phyloP scores from a whole-genome alignment of 768 basidiomycete species.

The Nevesoporus exiguus region DNA sequence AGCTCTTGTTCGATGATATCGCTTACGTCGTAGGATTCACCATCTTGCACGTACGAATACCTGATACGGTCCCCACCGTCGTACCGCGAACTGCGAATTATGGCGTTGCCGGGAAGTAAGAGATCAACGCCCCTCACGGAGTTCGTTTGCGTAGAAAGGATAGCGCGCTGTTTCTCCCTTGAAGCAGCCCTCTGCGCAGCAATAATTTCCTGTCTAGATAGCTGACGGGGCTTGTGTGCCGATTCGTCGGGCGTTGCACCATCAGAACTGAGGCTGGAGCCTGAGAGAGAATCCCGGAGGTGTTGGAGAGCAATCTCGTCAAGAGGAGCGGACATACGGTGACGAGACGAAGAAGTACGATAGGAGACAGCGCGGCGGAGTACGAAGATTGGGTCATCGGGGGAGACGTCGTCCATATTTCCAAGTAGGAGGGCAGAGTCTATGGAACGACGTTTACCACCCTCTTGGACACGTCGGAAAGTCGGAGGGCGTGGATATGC shows the following conservation, averaged over 20 bases:
- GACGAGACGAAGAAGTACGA: constrained; percentile 64
- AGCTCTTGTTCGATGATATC: constrained; percentile 91
- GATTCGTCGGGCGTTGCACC: constrained; percentile 31
- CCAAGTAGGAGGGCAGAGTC: constrained; percentile 77
- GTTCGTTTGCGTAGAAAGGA: constrained; percentile 83
- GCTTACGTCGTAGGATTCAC: constrained; percentile 90
- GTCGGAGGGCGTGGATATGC: constrained; percentile 74
- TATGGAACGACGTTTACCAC: constrained; percentile 77
- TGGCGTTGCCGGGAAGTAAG: constrained; percentile 76
- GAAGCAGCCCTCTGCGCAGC: constrained; percentile 87
- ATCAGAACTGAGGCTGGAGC: constrained; percentile 58
- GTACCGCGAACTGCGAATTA: constrained; percentile 80
- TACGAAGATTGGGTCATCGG: constrained; percentile 87
- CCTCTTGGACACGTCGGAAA: constrained; percentile 56
- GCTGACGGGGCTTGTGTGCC: constrained; percentile 33
- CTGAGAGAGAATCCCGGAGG: constrained; percentile 57
- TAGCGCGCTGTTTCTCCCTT: constrained; percentile 80
- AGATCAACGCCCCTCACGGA: constrained; percentile 87
- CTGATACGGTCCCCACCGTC: constrained; percentile 71
- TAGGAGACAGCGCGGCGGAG: constrained; percentile 80
- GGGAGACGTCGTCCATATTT: constrained; percentile 64
- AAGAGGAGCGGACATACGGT: constrained; percentile 70
- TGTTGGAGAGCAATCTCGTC: constrained; percentile 82
- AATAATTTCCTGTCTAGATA: constrained; percentile 85
- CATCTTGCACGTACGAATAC: constrained; percentile 94